A percentile compares a stretch with the other conserved stretches of the same genome.
Evolutionary conservation across 192 early-diverging fungal species (phyloP).

Genomic region (Spizellomyces sp.): DNA sequence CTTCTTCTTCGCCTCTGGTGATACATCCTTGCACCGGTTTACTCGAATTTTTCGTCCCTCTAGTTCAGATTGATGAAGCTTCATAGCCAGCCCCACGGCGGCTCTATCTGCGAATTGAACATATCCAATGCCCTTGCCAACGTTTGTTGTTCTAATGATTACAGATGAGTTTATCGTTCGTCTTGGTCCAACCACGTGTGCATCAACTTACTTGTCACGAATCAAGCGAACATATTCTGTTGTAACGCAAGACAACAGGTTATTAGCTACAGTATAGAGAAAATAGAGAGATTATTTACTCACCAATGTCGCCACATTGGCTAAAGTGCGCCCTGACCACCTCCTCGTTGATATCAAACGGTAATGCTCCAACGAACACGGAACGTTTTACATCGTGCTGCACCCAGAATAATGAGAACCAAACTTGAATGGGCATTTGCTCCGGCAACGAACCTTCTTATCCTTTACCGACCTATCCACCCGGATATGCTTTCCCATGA

Average conservation of each 20-base stretch:
- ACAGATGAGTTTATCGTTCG: not conserved
- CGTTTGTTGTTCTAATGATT: conserved; percentile 61
- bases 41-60: conserved; percentile 63
- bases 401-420: not conserved
- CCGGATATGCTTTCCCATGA: conserved; percentile 85
- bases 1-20: conserved; percentile 18
- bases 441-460: not conserved
- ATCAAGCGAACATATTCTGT: conserved; percentile 83
- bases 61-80: conserved; percentile 74
- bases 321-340: conserved; percentile 46
- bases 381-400: conserved; percentile 74
- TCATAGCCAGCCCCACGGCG: conserved; percentile 74
- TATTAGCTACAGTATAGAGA: too few species aligned
- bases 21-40: conserved; percentile 31
- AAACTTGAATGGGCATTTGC: not conserved
- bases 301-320: conserved; percentile 55
- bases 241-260: too few species aligned
- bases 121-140: conserved; percentile 94
- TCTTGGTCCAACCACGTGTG: not conserved
- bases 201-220: conserved; percentile 62
- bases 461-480: conserved; percentile 59
- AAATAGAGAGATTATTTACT: not conserved
- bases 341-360: conserved; percentile 56
- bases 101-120: conserved; percentile 83
- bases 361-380: conserved; percentile 58